Conservation (phyloP, 495 filamentous ascomycete genomes). For the Tirmania nivea region DNA sequence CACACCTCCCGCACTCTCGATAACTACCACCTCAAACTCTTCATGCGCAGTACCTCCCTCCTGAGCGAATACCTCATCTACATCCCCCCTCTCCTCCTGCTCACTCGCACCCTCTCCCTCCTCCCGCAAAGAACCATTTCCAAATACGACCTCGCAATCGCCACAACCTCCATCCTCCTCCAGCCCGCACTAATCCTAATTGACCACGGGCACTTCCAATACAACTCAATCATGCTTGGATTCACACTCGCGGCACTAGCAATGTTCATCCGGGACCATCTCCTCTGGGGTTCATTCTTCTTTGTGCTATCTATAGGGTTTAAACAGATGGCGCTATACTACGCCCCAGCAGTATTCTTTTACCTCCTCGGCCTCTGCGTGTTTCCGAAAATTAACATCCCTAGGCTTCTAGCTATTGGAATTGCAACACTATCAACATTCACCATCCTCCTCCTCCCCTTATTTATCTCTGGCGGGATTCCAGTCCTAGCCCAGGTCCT, state of each 20-base stretch:
- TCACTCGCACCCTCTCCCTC: conserved; percentile 62
- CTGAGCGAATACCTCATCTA: conserved; percentile 78
- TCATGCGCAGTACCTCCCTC: conserved; percentile 80
- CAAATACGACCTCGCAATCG: conserved; percentile 30
- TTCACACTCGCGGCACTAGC: conserved; percentile 55
- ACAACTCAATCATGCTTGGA: conserved; percentile 95
- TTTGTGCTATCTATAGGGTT: conserved; percentile 86
- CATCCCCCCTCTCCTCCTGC: conserved; percentile 57
- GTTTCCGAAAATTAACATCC: conserved; percentile 45
- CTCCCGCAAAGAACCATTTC: conserved; percentile 48
- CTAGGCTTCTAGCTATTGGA: conserved; percentile 52
- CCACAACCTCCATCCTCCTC: conserved; percentile 72
- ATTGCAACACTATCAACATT: conserved; percentile 52
- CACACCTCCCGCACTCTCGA: conserved; percentile 62
- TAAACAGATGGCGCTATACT: conserved; percentile 98
- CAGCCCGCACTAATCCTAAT: conserved; percentile 82
- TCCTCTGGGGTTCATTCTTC: conserved; percentile 74
- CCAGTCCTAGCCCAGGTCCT: conserved; percentile 62
- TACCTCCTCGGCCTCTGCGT: conserved; percentile 74
- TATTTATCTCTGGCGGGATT: conserved; percentile 38
- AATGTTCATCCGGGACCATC: conserved; percentile 64
- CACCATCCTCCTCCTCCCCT: conserved; percentile 46
- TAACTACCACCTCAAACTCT: conserved; percentile 61
- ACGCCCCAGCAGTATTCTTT: conserved; percentile 76
- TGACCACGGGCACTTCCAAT: conserved; percentile 97